Evolutionary conservation across 108 stramenopile species (phyloP), one percentile per base, ranked within the genome.

Genomic region (Seminavis robusta): DNA sequence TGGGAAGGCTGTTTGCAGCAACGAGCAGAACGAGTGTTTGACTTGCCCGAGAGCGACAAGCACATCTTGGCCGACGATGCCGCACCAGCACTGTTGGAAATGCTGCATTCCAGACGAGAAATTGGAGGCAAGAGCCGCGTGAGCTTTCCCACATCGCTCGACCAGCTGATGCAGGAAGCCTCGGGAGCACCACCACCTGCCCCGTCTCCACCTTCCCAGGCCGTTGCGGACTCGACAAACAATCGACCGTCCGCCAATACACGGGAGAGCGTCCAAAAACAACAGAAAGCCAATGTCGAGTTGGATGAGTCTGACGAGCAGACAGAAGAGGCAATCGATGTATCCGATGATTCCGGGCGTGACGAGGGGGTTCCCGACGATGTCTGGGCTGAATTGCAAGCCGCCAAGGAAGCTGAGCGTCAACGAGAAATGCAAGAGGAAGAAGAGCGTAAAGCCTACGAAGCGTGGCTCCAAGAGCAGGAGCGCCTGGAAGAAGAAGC

Each of bases 341-440:
- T 4, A 36, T 7, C 20, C 23, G 8, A 11, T 44, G 39, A 19
- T 17, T 32, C 42, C 33, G 67, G 43, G 1, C 59, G 52, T 10
- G 67, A 68, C 28, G 16, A 45, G 11, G 59, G 59, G 10, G 67
- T 68, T 29, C 43, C 51, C 9, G 58, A 67, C 60, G 66, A 46
- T 23, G 48, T 51, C 33, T 67, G 58, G 66, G 43, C 33, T 20
- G 66, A 51, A 24, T 49, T 67, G 34, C 52, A 60, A 50, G 47
- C 36, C 27, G 68, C 42, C 19, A 55, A 55, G 27, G 44, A 54
- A 4, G 36, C 36, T 11, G 36, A 37, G 36, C 11, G 13, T 9
- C 36, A 37, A 37, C 36, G 36, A 9, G 9, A 11, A 13, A 11
- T 37, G 36, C 11, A 37, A 9, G 36, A 37, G 36, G 36, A 37